Conservation (phyloP, 331 rosid genomes). For the Telfairia occidentalis region DNA sequence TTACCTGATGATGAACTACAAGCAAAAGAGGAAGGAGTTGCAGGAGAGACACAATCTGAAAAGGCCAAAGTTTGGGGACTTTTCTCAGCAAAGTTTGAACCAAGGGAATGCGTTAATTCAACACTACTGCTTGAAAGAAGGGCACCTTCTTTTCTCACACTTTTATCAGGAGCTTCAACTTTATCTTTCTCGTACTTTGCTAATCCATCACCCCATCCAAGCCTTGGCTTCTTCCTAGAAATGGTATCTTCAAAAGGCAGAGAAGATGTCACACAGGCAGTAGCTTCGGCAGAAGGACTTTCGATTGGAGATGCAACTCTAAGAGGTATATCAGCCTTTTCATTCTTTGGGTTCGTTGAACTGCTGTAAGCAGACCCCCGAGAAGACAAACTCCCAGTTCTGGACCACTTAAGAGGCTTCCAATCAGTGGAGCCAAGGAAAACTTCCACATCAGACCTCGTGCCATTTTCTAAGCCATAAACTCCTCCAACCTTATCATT, state of each 20-base stretch:
- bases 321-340: slow-evolving; percentile 40
- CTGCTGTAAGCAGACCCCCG: slow-evolving; percentile 84
- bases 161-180: slow-evolving; percentile 62
- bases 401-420: slow-evolving; percentile 87
- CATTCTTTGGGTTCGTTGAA: slow-evolving; percentile 56
- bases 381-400: slow-evolving; percentile 84
- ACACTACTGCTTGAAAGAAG: slow-evolving; percentile 26
- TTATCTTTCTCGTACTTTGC: slow-evolving; percentile 93
- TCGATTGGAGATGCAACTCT: slow-evolving; percentile 43
- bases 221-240: slow-evolving; percentile 84
- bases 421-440: slow-evolving; percentile 55
- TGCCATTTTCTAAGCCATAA: slow-evolving; percentile 40
- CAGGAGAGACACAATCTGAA: slow-evolving; percentile 76
- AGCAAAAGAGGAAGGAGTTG: slow-evolving; percentile 56
- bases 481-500: slow-evolving; percentile 51
- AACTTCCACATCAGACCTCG: slow-evolving; percentile 51
- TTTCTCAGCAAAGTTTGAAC: slow-evolving; percentile 54
- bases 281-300: slow-evolving; percentile 68
- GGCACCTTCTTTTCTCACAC: slow-evolving; percentile 40
- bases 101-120: slow-evolving; percentile 33
- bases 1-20: slow-evolving; percentile 7
- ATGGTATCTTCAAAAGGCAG: slow-evolving; percentile 55
- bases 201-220: slow-evolving; percentile 96
- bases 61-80: slow-evolving; percentile 48
- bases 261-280: slow-evolving; percentile 59